Percentiles rank a stretch among this genome's conserved stretches.
phyloP scores from a whole-genome alignment of 805 yeast species.

The Yamadazyma sp. region DNA sequence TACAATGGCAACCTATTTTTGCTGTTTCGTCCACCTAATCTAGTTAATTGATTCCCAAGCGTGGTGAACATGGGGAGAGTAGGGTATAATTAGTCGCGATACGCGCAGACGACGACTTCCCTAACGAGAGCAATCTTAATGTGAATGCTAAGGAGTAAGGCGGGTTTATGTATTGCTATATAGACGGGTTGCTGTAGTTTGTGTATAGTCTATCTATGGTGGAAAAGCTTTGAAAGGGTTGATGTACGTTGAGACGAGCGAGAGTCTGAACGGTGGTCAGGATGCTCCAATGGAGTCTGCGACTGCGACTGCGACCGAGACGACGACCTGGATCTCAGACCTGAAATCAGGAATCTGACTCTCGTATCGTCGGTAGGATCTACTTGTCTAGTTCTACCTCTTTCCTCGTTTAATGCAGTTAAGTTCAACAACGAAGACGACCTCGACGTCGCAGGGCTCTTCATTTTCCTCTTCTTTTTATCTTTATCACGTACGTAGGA shows the following conservation, averaged over 20 bases:
- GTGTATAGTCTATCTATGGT: conserved; percentile 3
- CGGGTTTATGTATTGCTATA: too few relatives aligned
- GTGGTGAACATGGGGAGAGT: conserved; percentile 8
- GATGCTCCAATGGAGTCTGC: conserved; percentile 15
- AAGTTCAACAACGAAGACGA: conserved; percentile 7
- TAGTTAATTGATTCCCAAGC: conserved; percentile 6
- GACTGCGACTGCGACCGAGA: conserved; percentile 20
- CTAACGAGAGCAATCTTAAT: too few relatives aligned
- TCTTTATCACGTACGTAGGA: conserved; percentile 20
- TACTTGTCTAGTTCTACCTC: conserved; percentile 13
- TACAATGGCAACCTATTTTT: conserved; percentile 29
- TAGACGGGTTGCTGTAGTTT: background rate
- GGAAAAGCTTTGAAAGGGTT: conserved; percentile 19
- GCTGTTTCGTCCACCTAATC: conserved; percentile 3
- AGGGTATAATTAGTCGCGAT: too few relatives aligned
- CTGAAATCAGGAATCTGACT: conserved; percentile 10
- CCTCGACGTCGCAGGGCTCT: conserved; percentile 11
- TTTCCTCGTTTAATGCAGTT: conserved; percentile 10
- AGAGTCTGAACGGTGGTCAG: conserved; percentile 11
- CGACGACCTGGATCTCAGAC: conserved; percentile 21
- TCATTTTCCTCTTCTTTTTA: conserved; percentile 13
- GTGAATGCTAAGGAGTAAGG: too few relatives aligned
- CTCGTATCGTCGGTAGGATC: conserved; percentile 2
- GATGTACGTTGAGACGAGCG: conserved; percentile 6
- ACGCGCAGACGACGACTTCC: too few relatives aligned